Conservation (phyloP, 768 basidiomycete species). For the Coprinopsis sp. region DNA sequence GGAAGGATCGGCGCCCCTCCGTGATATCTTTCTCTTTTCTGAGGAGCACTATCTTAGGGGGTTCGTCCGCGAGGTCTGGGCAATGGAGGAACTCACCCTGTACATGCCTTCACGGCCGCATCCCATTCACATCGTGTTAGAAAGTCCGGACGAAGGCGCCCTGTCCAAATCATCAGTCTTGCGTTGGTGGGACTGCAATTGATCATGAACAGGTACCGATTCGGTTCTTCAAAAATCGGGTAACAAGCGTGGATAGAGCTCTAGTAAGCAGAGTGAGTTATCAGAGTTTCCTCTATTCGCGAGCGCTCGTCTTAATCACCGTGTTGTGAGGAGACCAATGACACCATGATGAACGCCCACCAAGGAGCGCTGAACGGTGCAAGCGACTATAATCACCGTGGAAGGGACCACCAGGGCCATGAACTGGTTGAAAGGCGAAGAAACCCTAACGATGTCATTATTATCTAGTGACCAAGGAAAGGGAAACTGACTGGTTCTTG, state of each 20-base stretch:
- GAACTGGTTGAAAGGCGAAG: slow-evolving; percentile 40
- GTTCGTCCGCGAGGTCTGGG: background rate
- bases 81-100: slow-evolving; percentile 41
- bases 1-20: slow-evolving; percentile 59
- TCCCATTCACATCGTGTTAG: slow-evolving; percentile 63
- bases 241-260: slow-evolving; percentile 43
- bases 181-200: background rate
- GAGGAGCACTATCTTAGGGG: slow-evolving; percentile 1
- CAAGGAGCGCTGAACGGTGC: slow-evolving; percentile 39
- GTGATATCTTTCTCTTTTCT: slow-evolving; percentile 34
- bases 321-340: slow-evolving; percentile 42
- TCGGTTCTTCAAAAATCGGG: slow-evolving; percentile 50
- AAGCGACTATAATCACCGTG: slow-evolving; percentile 30
- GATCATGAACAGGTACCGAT: slow-evolving; percentile 36
- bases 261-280: slow-evolving; percentile 21
- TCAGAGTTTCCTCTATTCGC: background rate
- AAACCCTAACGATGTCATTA: slow-evolving; percentile 34
- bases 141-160: slow-evolving; percentile 62
- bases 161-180: slow-evolving; percentile 20
- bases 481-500: slow-evolving; percentile 40
- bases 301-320: slow-evolving; percentile 22
- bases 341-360: slow-evolving; percentile 55
- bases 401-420: slow-evolving; percentile 47
- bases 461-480: background rate
- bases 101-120: slow-evolving; percentile 39